Percentiles rank a stretch among this genome's conserved stretches.
These are phyloP conservation scores for Myriosclerotinia scirpicola DNA, from an alignment of 2,329 filamentous ascomycete genomes.

Conservation along the genomic window DNA sequence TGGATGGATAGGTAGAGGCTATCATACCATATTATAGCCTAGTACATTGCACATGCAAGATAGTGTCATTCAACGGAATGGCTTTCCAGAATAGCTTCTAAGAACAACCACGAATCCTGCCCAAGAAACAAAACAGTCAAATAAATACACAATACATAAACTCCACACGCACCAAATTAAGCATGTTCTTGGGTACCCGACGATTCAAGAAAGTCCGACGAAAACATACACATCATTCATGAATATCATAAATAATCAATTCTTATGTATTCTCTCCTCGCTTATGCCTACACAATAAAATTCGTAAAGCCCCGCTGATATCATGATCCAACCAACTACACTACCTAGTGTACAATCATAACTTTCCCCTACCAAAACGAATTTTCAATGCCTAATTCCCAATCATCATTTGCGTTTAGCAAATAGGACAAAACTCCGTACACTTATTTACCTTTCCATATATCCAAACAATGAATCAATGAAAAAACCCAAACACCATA, in stretches of 20 bases:
- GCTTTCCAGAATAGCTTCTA: not conserved
- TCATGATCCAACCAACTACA: not conserved
- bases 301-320: not conserved
- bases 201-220: not conserved
- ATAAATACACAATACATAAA: not conserved
- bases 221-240: not conserved
- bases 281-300: not conserved
- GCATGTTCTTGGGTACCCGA: not conserved
- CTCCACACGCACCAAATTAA: not conserved
- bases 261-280: not conserved
- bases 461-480: not conserved
- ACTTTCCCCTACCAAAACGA: not conserved
- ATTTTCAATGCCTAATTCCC: not conserved
- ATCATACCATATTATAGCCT: not conserved
- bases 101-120: not conserved
- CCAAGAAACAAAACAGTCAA: not conserved
- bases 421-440: not conserved
- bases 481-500: slow-evolving; percentile 4
- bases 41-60: not conserved
- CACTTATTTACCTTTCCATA: not conserved
- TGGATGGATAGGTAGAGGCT: not conserved
- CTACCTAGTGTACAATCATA: not conserved
- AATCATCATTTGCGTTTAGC: not conserved
- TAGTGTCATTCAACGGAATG: too few relatives aligned
- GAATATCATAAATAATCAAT: not conserved